Percentiles rank a stretch among this genome's conserved stretches.
Evolutionary conservation across 208 protist species (phyloP).

Genomic region (Crithidia acanthocephali): DNA sequence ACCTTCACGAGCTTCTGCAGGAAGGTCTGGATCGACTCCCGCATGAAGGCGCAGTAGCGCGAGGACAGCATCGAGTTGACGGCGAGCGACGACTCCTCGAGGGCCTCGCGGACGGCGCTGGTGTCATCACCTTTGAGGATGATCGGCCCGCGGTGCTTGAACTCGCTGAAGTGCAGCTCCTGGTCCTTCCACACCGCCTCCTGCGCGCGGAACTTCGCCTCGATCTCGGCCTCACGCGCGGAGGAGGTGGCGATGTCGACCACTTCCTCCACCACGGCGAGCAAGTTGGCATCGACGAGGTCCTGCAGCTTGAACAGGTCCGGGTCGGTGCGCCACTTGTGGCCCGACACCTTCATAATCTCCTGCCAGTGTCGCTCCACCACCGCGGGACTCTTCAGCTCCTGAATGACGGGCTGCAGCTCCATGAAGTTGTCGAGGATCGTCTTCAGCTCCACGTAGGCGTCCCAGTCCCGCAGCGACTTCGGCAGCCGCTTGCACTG

Average conservation of each 20-base stretch:
- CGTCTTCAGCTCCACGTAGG: slow-evolving; percentile 95
- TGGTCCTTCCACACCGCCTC: slow-evolving; percentile 94
- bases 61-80: slow-evolving; percentile 95
- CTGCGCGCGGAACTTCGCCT: slow-evolving; percentile 92
- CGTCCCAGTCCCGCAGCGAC: slow-evolving; percentile 94
- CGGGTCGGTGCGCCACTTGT: slow-evolving; percentile 92
- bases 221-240: slow-evolving; percentile 96
- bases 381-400: slow-evolving; percentile 93
- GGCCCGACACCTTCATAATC: slow-evolving; percentile 91
- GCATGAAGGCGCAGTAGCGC: slow-evolving; percentile 94
- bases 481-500: slow-evolving; percentile 94
- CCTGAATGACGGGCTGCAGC: slow-evolving; percentile 94
- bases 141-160: slow-evolving; percentile 94
- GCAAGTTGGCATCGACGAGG: slow-evolving; percentile 91
- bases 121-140: slow-evolving; percentile 95
- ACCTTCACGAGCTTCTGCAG: slow-evolving; percentile 93
- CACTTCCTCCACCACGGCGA: slow-evolving; percentile 93
- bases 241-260: slow-evolving; percentile 95
- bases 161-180: slow-evolving; percentile 94
- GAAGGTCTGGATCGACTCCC: slow-evolving; percentile 90
- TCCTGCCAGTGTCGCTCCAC: slow-evolving; percentile 95
- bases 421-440: slow-evolving; percentile 96
- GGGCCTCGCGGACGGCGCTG: slow-evolving; percentile 79
- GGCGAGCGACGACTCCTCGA: slow-evolving; percentile 96
- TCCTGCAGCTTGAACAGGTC: slow-evolving; percentile 96